Conservation (phyloP, 2,329 filamentous ascomycete species). For the Ceratocystis cubensis region DNA sequence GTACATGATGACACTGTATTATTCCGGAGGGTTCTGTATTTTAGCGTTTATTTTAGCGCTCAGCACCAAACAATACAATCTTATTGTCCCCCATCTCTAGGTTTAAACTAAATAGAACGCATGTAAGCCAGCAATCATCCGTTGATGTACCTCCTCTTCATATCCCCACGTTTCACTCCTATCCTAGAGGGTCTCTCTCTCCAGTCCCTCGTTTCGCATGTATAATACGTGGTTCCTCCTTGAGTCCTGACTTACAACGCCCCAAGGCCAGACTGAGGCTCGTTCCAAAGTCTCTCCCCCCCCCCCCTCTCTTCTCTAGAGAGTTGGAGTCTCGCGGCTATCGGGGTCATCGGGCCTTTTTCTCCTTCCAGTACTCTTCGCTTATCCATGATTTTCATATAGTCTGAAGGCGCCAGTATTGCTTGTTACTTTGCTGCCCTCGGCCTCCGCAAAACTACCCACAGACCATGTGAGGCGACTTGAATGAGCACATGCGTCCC, state of each 20-base stretch:
- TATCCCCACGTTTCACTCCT: background rate
- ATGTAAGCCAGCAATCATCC: background rate
- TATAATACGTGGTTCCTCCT: background rate
- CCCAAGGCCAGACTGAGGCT: background rate
- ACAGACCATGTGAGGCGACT: background rate
- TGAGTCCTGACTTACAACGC: background rate
- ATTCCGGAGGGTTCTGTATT: background rate
- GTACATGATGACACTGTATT: background rate
- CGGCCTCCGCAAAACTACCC: background rate
- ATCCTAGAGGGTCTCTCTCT: background rate
- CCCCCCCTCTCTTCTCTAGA: background rate
- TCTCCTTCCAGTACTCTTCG: background rate
- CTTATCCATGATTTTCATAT: background rate
- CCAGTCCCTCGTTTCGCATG: background rate
- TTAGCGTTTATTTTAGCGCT: background rate
- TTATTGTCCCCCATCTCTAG: no score
- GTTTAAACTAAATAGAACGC: no score
- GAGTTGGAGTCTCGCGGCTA: background rate
- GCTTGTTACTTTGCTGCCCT: background rate
- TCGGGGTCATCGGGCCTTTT: background rate
- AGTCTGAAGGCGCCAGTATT: background rate
- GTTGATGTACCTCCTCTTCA: background rate
- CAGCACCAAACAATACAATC: background rate
- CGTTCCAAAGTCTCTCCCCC: background rate
- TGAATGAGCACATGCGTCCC: background rate